Evolutionary conservation across 306 rosid species (phyloP).

Genomic region (Quercus agrifolia): DNA sequence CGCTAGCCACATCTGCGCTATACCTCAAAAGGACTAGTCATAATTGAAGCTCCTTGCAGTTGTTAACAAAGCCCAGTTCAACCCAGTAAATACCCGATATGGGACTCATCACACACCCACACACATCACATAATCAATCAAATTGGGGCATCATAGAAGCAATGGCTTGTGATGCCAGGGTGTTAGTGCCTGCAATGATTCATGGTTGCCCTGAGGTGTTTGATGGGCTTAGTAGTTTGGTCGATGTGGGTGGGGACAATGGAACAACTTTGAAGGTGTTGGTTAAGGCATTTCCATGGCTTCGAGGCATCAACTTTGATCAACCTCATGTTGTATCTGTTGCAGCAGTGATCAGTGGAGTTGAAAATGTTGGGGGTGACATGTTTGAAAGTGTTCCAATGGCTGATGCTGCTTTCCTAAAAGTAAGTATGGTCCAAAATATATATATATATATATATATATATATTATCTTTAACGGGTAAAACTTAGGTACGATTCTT

Average conservation of each 20-base stretch:
- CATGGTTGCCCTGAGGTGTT: constrained; percentile 37
- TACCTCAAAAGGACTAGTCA: too few relatives aligned
- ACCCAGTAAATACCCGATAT: too few relatives aligned
- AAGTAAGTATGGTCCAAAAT: constrained; percentile 24
- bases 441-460: too few relatives aligned
- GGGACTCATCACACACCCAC: too few relatives aligned
- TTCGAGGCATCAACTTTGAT: constrained; percentile 65
- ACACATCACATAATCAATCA: too few relatives aligned
- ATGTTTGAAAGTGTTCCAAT: constrained; percentile 62
- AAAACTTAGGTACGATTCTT: too few relatives aligned
- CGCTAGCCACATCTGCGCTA: too few relatives aligned
- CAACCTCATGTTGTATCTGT: constrained; percentile 57
- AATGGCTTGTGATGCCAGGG: constrained; percentile 50
- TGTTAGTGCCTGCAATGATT: constrained; percentile 24
- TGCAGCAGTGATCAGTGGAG: constrained; percentile 8
- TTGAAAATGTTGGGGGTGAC: constrained; percentile 53
- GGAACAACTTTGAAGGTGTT: constrained; percentile 41
- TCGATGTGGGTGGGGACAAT: constrained; percentile 76
- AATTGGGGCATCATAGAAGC: constrained; percentile 3
- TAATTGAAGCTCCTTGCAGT: too few relatives aligned
- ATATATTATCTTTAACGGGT: too few relatives aligned
- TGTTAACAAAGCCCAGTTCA: too few relatives aligned
- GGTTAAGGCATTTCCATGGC: constrained; percentile 37
- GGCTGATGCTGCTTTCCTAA: constrained; percentile 61
- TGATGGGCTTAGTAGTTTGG: constrained; percentile 41